Base-by-base conservation (phyloP, 139 green algal genomes). In the Bryopsis sp. region DNA sequence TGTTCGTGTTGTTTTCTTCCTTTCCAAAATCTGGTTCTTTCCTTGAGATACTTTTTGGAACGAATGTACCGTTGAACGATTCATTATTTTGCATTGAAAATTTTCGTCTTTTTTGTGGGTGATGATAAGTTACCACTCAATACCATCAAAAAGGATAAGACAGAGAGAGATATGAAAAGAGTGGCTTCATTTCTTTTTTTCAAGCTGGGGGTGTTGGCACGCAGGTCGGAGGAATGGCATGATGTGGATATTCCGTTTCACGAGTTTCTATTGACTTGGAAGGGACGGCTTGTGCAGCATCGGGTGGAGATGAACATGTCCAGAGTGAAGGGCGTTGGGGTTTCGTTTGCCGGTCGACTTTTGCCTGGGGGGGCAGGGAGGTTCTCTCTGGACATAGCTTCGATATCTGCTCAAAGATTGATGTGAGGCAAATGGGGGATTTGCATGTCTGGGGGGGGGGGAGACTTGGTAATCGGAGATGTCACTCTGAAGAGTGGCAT, bases 171-270 rank as follows among this genome's bases (percentile, higher is more conserved):
- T 11, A 19, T 19, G 43, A 54, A 54, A 54, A 54, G 11, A 26
- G 43, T 19, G 11, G 43, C 43, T 54, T 11, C 15, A 19, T 54
- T 11, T 26, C 11, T 54, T 11, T 11, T 54, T 19, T 54, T 19
- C 15, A 54, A 19, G 11, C 19, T 19, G 19, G 19, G 11, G 43
- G 19, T 19, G 43, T 54, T 54, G 15, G 11, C 43, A 26, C 15
- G 19, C 43, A 54, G 43, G 19, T 19, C 43, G 19, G 43, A 19
- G 15, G 43, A 54, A 54, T 54, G 43, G 43, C 15, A 54, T 19
- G 43, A 54, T 26, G 43, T 54, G 43, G 15, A 54, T 54, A 54
- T 54, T 54, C 43, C 43, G 19, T 26, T 54, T 54, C 15, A 54
- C 11, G 19, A 54, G 15, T 54, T 54, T 19, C 11, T 54, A 19